A percentile compares a stretch with the other conserved stretches of the same genome.
phyloP scores from a whole-genome alignment of 2,329 filamentous ascomycete species.

The Sclerotinia glacialis region DNA sequence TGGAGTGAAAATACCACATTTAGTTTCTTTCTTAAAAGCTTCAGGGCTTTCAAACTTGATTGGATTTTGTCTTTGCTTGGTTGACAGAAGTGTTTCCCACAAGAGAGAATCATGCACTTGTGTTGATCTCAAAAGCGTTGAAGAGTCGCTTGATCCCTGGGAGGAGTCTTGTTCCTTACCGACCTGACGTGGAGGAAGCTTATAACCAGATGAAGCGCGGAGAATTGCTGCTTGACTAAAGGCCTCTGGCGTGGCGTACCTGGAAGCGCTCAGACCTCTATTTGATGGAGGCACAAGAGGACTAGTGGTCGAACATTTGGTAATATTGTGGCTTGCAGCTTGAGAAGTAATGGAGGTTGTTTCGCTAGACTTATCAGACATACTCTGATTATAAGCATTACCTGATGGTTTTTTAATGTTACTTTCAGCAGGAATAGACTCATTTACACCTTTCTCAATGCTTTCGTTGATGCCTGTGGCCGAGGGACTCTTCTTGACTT shows the following conservation, averaged over 20 bases:
- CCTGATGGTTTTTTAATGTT: not conserved
- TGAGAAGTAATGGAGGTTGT: not conserved
- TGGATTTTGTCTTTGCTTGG: not conserved
- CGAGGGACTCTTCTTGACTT: too few species aligned
- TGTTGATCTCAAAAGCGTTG: not conserved
- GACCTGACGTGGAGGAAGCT: not conserved
- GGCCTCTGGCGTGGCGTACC: not conserved
- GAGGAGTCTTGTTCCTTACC: not conserved
- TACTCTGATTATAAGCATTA: not conserved
- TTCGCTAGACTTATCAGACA: not conserved
- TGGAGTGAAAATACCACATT: not conserved
- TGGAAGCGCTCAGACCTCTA: slow-evolving; percentile 10
- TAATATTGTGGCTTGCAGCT: not conserved
- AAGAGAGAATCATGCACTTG: not conserved
- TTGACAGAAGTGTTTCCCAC: not conserved
- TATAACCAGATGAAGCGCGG: slow-evolving; percentile 2
- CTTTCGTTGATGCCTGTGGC: not conserved
- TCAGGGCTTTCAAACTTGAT: not conserved
- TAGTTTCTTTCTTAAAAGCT: not conserved
- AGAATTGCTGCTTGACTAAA: slow-evolving; percentile 6
- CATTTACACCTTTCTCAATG: not conserved
- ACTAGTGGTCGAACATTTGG: not conserved
- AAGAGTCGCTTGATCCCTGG: not conserved
- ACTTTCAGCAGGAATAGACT: not conserved
- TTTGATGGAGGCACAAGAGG: not conserved